Percentiles rank a stretch among this genome's conserved stretches.
phyloP scores from a whole-genome alignment of 2,329 filamentous ascomycete species.

The Xylaria sp. region DNA sequence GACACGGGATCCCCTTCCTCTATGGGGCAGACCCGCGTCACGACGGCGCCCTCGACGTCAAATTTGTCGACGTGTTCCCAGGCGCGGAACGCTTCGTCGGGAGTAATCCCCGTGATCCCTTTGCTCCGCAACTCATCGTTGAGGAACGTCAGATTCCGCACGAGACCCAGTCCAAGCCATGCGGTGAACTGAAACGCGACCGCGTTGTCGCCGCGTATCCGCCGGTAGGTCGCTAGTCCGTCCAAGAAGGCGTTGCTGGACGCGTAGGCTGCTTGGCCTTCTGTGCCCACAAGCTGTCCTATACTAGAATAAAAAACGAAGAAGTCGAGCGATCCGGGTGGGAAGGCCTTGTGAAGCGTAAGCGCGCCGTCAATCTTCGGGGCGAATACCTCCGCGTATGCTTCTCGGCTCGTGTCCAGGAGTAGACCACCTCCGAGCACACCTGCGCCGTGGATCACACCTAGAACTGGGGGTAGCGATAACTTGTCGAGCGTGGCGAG shows the following conservation, averaged over 20 bases:
- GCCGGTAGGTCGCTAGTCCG: conserved; percentile 44
- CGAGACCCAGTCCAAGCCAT: conserved; percentile 56
- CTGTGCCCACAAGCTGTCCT: conserved; percentile 39
- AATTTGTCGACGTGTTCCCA: conserved; percentile 52
- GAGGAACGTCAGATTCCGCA: conserved; percentile 50
- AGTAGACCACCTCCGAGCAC: conserved; percentile 52
- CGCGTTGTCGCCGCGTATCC: conserved; percentile 52
- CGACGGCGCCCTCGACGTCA: conserved; percentile 53
- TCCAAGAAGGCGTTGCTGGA: conserved; percentile 50
- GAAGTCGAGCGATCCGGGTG: conserved; percentile 46
- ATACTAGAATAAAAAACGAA: conserved; percentile 47
- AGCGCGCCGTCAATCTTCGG: conserved; percentile 51
- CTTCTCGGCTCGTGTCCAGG: conserved; percentile 44
- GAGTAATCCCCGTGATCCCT: conserved; percentile 55
- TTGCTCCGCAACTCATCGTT: conserved; percentile 53
- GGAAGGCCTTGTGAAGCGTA: conserved; percentile 44
- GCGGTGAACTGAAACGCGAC: conserved; percentile 55
- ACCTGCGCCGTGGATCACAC: conserved; percentile 55
- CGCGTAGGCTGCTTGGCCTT: conserved; percentile 47
- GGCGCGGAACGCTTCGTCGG: conserved; percentile 54
- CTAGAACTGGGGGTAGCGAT: conserved; percentile 51
- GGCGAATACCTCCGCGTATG: conserved; percentile 48
- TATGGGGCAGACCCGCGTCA: conserved; percentile 48
- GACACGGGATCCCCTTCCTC: conserved; percentile 47
- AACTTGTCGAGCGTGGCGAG: conserved; percentile 46